These are phyloP conservation scores for Colletotrichum sp. DNA, from an alignment of 2,329 filamentous ascomycete genomes.

Conservation along the genomic window DNA sequence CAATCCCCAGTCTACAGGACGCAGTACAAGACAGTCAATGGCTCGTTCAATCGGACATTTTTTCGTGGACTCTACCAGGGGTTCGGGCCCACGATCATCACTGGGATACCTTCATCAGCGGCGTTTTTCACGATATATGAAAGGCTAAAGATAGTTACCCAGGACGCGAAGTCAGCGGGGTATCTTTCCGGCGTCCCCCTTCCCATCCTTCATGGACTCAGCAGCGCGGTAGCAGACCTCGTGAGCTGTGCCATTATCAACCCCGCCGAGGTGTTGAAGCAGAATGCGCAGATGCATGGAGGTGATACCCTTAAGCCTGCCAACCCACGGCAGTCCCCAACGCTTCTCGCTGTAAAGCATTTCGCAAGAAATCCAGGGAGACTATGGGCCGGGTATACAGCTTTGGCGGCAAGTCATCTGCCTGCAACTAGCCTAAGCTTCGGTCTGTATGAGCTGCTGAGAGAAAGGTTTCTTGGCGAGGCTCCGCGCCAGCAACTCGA, in stretches of 20 bases:
- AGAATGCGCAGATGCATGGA: slow-evolving; percentile 24
- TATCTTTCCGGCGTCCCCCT: slow-evolving; percentile 7
- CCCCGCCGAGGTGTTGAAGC: slow-evolving; percentile 25
- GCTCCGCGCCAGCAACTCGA: not conserved
- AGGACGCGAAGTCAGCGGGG: not conserved
- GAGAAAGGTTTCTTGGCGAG: not conserved
- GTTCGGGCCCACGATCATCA: slow-evolving; percentile 23
- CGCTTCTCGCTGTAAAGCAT: not conserved
- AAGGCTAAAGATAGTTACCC: slow-evolving; percentile 5
- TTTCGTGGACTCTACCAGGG: slow-evolving; percentile 25
- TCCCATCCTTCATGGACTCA: slow-evolving; percentile 12
- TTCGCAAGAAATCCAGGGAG: not conserved
- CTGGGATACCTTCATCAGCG: slow-evolving; percentile 18
- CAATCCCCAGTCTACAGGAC: slow-evolving; percentile 21
- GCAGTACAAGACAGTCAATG: slow-evolving; percentile 16
- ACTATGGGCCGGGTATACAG: not conserved
- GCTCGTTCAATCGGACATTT: slow-evolving; percentile 10
- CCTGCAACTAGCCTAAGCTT: not conserved
- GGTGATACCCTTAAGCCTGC: not conserved
- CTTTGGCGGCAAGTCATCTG: not conserved
- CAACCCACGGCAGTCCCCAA: not conserved
- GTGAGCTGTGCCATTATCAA: slow-evolving; percentile 23
- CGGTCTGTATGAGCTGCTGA: not conserved
- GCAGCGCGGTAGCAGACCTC: slow-evolving; percentile 21
- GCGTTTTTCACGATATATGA: slow-evolving; percentile 26